phyloP scores from a whole-genome alignment of 2,329 filamentous ascomycete genomes.

The Cladosporium cucumerinum region DNA sequence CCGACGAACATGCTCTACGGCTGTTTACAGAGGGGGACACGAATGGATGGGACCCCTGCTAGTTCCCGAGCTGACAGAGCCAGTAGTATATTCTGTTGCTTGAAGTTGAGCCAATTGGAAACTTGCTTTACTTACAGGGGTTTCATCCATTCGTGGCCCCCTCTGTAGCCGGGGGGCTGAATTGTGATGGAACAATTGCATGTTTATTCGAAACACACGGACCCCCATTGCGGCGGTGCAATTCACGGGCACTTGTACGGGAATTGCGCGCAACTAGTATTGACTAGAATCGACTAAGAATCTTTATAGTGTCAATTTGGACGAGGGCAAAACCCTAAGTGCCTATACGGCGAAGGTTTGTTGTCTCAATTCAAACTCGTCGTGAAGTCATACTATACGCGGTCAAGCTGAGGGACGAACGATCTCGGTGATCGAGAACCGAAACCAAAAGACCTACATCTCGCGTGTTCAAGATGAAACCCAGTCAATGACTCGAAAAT shows the following conservation, averaged over 20 bases:
- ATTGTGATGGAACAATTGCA: neutral
- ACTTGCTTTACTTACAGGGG: too few species aligned
- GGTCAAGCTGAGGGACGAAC: neutral
- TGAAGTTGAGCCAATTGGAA: too few species aligned
- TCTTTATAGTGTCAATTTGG: neutral
- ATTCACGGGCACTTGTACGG: neutral
- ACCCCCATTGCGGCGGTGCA: neutral
- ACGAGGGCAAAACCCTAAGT: neutral
- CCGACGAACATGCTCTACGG: neutral
- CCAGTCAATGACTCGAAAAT: neutral
- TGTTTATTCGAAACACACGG: neutral
- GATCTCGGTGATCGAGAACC: neutral
- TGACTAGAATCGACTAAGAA: neutral
- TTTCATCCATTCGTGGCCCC: too few species aligned
- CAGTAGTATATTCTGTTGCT: too few species aligned
- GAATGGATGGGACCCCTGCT: too few species aligned
- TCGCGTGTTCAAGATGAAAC: slow-evolving; percentile 3
- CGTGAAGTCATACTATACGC: neutral
- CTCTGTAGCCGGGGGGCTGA: neutral
- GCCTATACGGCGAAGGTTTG: neutral
- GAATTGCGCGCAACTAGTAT: neutral
- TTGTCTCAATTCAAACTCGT: neutral
- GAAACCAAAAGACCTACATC: neutral
- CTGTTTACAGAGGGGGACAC: too few species aligned
- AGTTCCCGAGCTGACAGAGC: too few species aligned